A percentile compares a stretch with the other conserved stretches of the same genome.
Conservation (phyloP, 768 basidiomycete species). For the Cystofilobasidium capitatum region DNA sequence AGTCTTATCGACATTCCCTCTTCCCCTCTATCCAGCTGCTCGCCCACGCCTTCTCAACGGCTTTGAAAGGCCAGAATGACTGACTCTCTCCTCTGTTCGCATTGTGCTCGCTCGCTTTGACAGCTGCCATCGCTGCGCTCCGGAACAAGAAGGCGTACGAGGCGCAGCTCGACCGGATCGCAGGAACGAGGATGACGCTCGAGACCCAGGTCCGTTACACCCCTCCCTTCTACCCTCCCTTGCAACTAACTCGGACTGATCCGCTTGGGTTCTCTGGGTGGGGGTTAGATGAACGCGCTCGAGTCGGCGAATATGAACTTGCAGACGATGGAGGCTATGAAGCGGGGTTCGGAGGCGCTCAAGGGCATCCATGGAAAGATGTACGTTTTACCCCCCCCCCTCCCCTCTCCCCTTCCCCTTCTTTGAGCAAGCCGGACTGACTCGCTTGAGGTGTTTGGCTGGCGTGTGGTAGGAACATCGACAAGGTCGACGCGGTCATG, state of each 20-base stretch:
- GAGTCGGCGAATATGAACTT: constrained; percentile 96
- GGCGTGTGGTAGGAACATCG: constrained; percentile 52
- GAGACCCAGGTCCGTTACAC: constrained; percentile 59
- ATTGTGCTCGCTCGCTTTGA: background rate
- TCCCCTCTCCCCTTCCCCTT: background rate
- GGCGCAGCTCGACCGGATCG: constrained; percentile 70
- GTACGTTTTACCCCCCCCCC: constrained; percentile 47
- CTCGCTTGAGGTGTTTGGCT: background rate
- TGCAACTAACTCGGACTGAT: background rate
- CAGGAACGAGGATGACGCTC: constrained; percentile 76
- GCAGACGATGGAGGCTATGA: constrained; percentile 95
- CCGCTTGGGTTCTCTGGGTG: background rate
- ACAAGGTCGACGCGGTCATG: constrained; percentile 87
- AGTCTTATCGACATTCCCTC: too few relatives aligned
- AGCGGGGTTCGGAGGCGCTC: constrained; percentile 82
- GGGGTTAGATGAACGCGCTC: constrained; percentile 65
- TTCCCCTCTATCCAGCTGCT: too few relatives aligned
- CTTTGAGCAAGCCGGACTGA: background rate
- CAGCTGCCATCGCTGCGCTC: constrained; percentile 80
- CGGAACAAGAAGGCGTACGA: constrained; percentile 89
- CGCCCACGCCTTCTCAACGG: too few relatives aligned
- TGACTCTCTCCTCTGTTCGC: background rate
- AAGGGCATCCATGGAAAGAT: constrained; percentile 79
- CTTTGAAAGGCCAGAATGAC: constrained; percentile 9
- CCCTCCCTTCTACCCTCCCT: background rate